Percentiles rank a stretch among this genome's conserved stretches.
Conservation (phyloP, 768 basidiomycete species). For the Dacryopinax primogenitus region DNA sequence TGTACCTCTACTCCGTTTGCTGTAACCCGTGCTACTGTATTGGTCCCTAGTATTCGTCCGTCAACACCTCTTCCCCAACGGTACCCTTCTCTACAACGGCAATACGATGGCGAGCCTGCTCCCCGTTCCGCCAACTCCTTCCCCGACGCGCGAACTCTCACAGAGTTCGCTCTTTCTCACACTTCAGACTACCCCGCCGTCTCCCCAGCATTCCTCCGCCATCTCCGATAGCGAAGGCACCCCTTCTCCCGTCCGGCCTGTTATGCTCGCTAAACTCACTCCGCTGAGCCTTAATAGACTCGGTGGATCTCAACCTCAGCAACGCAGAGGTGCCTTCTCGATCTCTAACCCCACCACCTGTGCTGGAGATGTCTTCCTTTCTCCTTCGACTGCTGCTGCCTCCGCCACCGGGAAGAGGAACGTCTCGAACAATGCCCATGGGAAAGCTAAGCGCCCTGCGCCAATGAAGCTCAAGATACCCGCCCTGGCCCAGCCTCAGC, state of each 20-base stretch:
- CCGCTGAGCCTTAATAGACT: neutral
- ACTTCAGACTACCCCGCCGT: neutral
- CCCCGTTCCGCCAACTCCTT: neutral
- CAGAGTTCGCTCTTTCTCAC: slow-evolving; percentile 1
- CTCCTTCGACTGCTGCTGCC: neutral
- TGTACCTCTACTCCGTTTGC: neutral
- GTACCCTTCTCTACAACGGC: neutral
- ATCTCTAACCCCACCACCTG: neutral
- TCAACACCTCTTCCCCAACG: neutral
- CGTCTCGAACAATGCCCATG: neutral
- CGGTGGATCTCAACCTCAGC: neutral
- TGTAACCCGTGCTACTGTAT: neutral
- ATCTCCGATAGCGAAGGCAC: neutral
- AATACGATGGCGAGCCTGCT: neutral
- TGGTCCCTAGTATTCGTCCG: neutral
- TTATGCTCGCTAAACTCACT: neutral
- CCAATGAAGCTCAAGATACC: slow-evolving; percentile 9
- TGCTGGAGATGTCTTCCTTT: slow-evolving; percentile 2
- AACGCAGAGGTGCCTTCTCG: neutral
- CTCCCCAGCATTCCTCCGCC: neutral
- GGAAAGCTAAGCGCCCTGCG: neutral
- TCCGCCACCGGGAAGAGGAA: neutral
- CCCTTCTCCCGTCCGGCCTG: neutral
- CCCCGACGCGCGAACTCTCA: neutral
- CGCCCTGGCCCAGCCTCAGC: neutral